These are phyloP conservation scores for Chernovozyma sophiae-reginae DNA, from an alignment of 1,139 yeast genomes.

Conservation along the genomic window DNA sequence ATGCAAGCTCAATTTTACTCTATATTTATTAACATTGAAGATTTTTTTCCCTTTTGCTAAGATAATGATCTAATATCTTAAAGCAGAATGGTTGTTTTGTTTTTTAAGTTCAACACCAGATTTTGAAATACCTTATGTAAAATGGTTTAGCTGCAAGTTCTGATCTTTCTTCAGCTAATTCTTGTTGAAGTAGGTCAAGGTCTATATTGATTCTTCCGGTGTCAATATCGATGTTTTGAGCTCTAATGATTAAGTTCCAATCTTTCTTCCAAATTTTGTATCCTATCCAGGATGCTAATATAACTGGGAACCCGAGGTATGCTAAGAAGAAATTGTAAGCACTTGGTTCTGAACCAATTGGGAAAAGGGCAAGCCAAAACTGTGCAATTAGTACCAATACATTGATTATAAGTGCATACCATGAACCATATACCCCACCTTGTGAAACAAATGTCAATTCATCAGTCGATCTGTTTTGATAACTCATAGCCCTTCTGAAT, in stretches of 20 bases:
- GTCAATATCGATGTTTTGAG: constrained; percentile 38
- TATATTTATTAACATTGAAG: too few species aligned
- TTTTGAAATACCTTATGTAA: constrained; percentile 22
- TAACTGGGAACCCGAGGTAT: constrained; percentile 36
- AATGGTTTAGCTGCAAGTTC: constrained; percentile 28
- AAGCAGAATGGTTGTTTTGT: too few species aligned
- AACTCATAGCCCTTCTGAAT: constrained; percentile 30
- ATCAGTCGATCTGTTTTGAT: constrained; percentile 23
- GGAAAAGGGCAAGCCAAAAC: constrained; percentile 42
- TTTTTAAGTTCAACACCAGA: constrained; percentile 25
- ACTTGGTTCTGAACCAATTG: constrained; percentile 30
- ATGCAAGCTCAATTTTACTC: too few species aligned
- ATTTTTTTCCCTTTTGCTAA: too few species aligned
- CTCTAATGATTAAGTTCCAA: constrained; percentile 29
- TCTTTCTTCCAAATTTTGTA: constrained; percentile 35
- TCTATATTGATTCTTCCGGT: constrained; percentile 40
- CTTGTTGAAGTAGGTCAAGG: constrained; percentile 37
- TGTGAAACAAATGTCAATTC: constrained; percentile 30
- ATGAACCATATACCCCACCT: constrained; percentile 32
- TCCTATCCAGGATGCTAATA: constrained; percentile 32
- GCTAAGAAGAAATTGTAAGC: constrained; percentile 33
- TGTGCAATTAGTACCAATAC: constrained; percentile 34
- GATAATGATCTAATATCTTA: too few species aligned
- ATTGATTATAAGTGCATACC: constrained; percentile 24
- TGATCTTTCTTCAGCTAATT: constrained; percentile 38